These are phyloP conservation scores for Parastagonospora avenae DNA, from an alignment of 2,329 filamentous ascomycete species.

Conservation along the genomic window DNA sequence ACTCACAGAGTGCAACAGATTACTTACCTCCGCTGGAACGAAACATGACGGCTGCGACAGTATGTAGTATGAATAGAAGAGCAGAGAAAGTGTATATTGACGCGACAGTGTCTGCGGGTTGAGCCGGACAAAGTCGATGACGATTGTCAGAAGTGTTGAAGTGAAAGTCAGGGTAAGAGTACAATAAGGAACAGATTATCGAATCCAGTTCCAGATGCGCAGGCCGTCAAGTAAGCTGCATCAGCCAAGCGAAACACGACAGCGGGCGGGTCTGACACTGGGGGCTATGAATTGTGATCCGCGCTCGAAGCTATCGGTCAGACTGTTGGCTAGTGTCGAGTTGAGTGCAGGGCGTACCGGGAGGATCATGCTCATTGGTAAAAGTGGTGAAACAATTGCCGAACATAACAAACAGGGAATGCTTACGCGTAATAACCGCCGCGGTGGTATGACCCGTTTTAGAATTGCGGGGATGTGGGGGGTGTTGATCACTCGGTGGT, in stretches of 20 bases:
- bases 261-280: constrained; percentile 1
- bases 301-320: not conserved
- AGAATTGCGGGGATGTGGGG: constrained; percentile 6
- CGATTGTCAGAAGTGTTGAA: not conserved
- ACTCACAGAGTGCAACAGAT: not conserved
- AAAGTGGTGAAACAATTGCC: constrained; percentile 4
- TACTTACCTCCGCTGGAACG: constrained; percentile 29
- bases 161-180: not conserved
- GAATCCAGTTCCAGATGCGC: not conserved
- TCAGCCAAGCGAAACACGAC: constrained; percentile 2
- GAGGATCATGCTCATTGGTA: not conserved
- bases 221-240: not conserved
- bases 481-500: not conserved
- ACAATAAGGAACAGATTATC: not conserved
- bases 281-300: constrained; percentile 1
- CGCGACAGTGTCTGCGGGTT: not conserved
- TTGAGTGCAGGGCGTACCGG: not conserved
- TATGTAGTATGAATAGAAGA: not conserved
- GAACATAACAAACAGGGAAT: not conserved
- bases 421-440: not conserved
- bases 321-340: not conserved
- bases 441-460: constrained; percentile 4
- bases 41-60: constrained; percentile 13
- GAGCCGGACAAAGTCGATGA: constrained; percentile 1
- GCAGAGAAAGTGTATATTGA: not conserved